Base-by-base conservation (phyloP, 2,329 filamentous ascomycete genomes). In the Colletotrichum musicola region DNA sequence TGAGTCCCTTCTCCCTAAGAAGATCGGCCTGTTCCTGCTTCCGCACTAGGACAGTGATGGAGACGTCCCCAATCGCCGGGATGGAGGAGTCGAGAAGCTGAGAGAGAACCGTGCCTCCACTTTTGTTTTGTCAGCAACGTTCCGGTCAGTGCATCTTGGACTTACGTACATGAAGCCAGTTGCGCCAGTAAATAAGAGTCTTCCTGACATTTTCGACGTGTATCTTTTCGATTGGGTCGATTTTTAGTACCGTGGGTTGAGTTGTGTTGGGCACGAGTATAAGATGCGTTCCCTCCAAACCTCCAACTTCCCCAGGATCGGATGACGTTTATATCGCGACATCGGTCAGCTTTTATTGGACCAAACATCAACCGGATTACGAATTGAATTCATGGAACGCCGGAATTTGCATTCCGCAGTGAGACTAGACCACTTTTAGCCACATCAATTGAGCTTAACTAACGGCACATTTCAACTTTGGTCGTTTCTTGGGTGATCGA, bases 21-120 rank as follows among this genome's bases (percentile, higher is more conserved):
- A 72, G 9, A 25, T 74, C 71, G 25, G 71, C 75, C 14, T 77
- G 74, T 5, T 74, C 71, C n/a, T 75, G 72, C 22, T 73, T 73
- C 4, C 77, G 74, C 2, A 78, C 71, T 1, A 78, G 69, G 0
- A 71, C 71, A 0, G 74, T 72, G 57, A 77, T 73, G 18, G 60
- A 51, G 5, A 71, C 16, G 9, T 59, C 54, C 30, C 68, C 72
- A 46, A 76, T 70, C 6, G 72, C 59, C 4, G 71, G 44, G 30
- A 71, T 27, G 2, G 65, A 54, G 1, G 75, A 76, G 3, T 70
- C 47, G 9, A 74, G 59, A 5, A 78, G 62, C n/a, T 56, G 62
- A 2, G 70, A 56, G 5, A 78, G 66, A 27, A 75, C 66, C 9
- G 73, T 72, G 22, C 75, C 76, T 10, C 76, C 75, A 4, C 75